Conservation (phyloP, 176 grass and related monocot species). For the Cenchrus purpureus region DNA sequence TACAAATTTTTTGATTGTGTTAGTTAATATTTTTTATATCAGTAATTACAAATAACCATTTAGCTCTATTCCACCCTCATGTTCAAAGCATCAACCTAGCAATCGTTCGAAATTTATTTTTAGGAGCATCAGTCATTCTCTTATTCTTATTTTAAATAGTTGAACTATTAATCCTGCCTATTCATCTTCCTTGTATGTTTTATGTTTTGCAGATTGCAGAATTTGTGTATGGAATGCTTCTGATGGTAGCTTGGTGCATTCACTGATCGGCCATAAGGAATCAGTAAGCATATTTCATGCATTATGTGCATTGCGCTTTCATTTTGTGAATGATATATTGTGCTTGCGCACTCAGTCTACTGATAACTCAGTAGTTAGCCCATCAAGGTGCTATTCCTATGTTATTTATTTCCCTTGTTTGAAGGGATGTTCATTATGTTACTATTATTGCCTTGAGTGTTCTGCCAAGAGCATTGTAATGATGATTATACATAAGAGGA, state of each 20-base stretch:
- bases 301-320: constrained; percentile 1
- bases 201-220: constrained; percentile 82
- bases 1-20: not conserved
- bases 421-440: not conserved
- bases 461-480: constrained; percentile 20
- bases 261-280: constrained; percentile 93
- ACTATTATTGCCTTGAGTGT: not conserved
- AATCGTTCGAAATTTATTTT: not conserved
- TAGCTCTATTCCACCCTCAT: not conserved
- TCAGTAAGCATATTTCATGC: constrained; percentile 61
- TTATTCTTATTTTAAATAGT: constrained; percentile 12
- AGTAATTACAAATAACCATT: not conserved
- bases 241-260: constrained; percentile 98
- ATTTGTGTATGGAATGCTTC: constrained; percentile 99
- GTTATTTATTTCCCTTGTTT: not conserved
- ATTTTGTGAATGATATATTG: constrained; percentile 18
- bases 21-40: too few species aligned
- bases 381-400: constrained; percentile 16
- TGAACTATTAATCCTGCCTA: constrained; percentile 4
- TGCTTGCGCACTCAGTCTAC: not conserved
- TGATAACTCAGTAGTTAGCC: constrained; percentile 13
- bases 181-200: constrained; percentile 29
- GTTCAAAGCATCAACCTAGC: not conserved
- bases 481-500: constrained; percentile 15
- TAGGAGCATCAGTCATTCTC: constrained; percentile 2